Evolutionary conservation across 345 rosid genomes (phyloP), one percentile per base, ranked within the genome.

Genomic region (Hibiscus trionum): DNA sequence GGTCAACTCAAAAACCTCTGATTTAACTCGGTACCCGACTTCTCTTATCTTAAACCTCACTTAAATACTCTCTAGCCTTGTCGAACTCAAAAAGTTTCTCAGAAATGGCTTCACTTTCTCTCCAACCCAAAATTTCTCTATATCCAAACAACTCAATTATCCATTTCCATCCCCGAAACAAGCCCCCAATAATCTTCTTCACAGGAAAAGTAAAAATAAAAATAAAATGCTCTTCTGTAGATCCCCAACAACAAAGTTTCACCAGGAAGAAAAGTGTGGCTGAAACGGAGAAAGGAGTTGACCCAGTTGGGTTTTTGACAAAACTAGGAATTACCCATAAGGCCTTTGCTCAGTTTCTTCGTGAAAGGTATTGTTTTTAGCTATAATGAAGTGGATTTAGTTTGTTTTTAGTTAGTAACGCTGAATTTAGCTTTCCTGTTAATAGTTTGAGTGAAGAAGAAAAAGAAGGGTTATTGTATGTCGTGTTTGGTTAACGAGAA

Each of bases 331-430:
- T 94, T 80, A 72, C 93, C 71, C 97, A 94, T 67, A 91, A 88
- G 72, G 81, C 80, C 65, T 90, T 90, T 72, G 89, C 93, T 76
- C 90, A 88, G 75, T 94, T 88, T 83, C 96, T 91, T 69, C 91
- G 97, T 21, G 98, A 94, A 83, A 91, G 98, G 98, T 94, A 61
- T 14, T 10, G 6, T 15, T 27, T 27, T 57, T 65, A 64, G 60
- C 61, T 49, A n/a, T 37, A 72, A 15, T 62, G 12, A 9, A 19
- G 26, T 65, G 7, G 12, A 33, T 63, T 31, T 47, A 58, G n/a
- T 11, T 39, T 42, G 46, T 42, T 42, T 42, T 42, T 42, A 42
- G 46, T 42, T 42, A 9, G 27, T 24, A 64, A 42, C 5, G 50
- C n/a, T 19, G 31, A 19, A 3, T 9, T 42, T 42, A 37, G 4